Evolutionary conservation across 352 stramenopile species (phyloP), one percentile per base, ranked within the genome.

Genomic region (Globisporangium echinulatum): DNA sequence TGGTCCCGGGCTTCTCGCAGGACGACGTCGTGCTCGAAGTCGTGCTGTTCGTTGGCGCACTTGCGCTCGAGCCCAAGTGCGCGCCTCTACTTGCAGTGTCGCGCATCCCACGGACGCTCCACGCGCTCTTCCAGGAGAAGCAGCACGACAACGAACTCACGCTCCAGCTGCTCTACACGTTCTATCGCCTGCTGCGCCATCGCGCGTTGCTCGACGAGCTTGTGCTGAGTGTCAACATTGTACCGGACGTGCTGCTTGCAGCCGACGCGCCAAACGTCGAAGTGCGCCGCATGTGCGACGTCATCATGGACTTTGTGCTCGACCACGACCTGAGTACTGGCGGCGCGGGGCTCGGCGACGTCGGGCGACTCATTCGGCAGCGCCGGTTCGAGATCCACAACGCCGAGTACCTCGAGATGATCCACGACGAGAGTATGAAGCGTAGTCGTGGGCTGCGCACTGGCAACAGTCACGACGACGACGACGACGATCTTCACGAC

Each of bases 21-120:
- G 85, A 97, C 51, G 88, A 98, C 64, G 85, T 97, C 63, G 71
- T 97, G 50, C 73, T 98, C 47, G 87, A 97, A 69, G 86, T 95
- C 37, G 85, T 97, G 14, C 77, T 97, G 52, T 88, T 96, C 38
- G 75, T 96, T 11, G 75, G 85, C 33, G 67, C 82, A 5, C 66
- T 97, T 6, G 79, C 86, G 14, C 66, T 96, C 17, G 88, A 97
- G 46, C 70, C 83, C n/a, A 90, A 90, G 54, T 92, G 84, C 56
- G 85, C 85, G 36, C 79, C 75, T 19, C 64, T 96, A 13, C 64
- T 96, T 8, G 81, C 86, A 2, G 70, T 73, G 9, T 96, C 85
- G 17, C 78, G 79, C 2, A 57, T 94, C 13, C 67, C 94, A 7
- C 82, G 84, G 40, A 88, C 80, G 7, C 80, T 93, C 53, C 79